These are phyloP conservation scores for Erythrobasidium yunnanense DNA, from an alignment of 768 basidiomycete genomes.

Conservation along the genomic window DNA sequence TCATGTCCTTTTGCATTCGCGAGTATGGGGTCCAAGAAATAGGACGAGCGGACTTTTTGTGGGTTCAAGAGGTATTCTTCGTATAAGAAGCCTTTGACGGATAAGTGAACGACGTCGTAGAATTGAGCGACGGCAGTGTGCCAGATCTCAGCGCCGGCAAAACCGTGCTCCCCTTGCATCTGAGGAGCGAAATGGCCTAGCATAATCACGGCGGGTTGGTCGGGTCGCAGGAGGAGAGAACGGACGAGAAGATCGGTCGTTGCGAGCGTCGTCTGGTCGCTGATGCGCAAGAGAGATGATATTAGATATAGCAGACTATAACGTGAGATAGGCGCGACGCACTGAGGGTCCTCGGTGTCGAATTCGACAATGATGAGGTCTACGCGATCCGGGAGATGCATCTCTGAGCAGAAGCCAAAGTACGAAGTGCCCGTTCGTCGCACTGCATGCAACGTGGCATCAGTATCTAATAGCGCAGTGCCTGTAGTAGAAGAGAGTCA, in stretches of 20 bases:
- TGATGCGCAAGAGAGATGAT: constrained; percentile 39
- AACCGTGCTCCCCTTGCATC: constrained; percentile 63
- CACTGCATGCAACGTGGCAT: constrained; percentile 44
- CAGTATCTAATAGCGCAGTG: background rate
- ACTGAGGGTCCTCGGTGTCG: constrained; percentile 80
- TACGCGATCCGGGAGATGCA: constrained; percentile 84
- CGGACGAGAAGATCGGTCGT: constrained; percentile 88
- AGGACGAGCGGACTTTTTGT: constrained; percentile 51
- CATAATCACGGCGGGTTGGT: constrained; percentile 80
- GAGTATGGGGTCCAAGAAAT: constrained; percentile 72
- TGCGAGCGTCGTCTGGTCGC: constrained; percentile 59
- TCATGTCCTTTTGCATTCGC: constrained; percentile 71
- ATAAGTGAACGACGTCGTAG: constrained; percentile 91
- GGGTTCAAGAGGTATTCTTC: constrained; percentile 69
- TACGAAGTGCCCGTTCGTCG: constrained; percentile 82
- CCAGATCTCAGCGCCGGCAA: constrained; percentile 77
- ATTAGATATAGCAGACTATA: background rate
- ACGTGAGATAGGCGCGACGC: constrained; percentile 41
- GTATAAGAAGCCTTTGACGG: constrained; percentile 70
- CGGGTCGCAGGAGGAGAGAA: constrained; percentile 76
- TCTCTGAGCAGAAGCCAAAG: constrained; percentile 84
- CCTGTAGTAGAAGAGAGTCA: background rate
- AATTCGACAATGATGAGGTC: constrained; percentile 94
- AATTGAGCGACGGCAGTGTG: constrained; percentile 87
- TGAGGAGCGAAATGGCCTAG: constrained; percentile 95